A percentile compares a stretch with the other conserved stretches of the same genome.
phyloP scores from a whole-genome alignment of 768 basidiomycete species.

The Phallus indusiatus region DNA sequence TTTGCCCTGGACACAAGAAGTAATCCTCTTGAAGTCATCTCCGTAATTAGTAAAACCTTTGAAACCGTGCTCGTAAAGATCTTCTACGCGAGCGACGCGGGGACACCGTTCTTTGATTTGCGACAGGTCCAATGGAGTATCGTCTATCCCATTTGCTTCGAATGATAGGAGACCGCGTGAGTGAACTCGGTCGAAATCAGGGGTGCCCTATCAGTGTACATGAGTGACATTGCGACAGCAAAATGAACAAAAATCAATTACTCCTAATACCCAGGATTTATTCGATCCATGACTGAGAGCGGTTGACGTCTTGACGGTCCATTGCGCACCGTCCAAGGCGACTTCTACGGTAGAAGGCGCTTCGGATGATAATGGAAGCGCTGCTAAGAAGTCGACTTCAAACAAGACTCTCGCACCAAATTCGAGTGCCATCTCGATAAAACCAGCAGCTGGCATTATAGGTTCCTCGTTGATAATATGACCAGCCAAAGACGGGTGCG shows the following conservation, averaged over 20 bases:
- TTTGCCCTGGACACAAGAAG: conserved; percentile 14
- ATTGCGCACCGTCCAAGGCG: conserved; percentile 3
- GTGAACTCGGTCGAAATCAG: conserved; percentile 16
- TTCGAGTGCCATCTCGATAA: conserved; percentile 23
- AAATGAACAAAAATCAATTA: conserved; percentile 1
- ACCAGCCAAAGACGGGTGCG: conserved; percentile 9
- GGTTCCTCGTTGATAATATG: conserved; percentile 11
- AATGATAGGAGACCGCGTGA: conserved; percentile 16
- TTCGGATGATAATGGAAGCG: conserved; percentile 19
- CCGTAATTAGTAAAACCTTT: conserved; percentile 26
- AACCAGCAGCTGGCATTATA: conserved; percentile 16
- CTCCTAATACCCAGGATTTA: neutral
- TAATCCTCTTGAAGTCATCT: conserved; percentile 21
- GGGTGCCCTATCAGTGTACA: conserved; percentile 13
- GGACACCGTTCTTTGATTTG: conserved; percentile 7
- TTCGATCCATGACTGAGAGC: conserved; percentile 4
- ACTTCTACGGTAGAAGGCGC: conserved; percentile 11
- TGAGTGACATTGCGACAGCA: conserved; percentile 17
- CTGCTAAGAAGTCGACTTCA: conserved; percentile 20
- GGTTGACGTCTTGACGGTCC: conserved; percentile 3
- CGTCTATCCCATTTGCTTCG: conserved; percentile 19
- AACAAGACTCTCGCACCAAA: conserved; percentile 21
- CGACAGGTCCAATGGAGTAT: conserved; percentile 1
- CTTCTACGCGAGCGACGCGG: conserved; percentile 10
- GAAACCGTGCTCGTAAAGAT: conserved; percentile 19